phyloP scores from a whole-genome alignment of 768 basidiomycete genomes.

The Boletus pseudopeckii region DNA sequence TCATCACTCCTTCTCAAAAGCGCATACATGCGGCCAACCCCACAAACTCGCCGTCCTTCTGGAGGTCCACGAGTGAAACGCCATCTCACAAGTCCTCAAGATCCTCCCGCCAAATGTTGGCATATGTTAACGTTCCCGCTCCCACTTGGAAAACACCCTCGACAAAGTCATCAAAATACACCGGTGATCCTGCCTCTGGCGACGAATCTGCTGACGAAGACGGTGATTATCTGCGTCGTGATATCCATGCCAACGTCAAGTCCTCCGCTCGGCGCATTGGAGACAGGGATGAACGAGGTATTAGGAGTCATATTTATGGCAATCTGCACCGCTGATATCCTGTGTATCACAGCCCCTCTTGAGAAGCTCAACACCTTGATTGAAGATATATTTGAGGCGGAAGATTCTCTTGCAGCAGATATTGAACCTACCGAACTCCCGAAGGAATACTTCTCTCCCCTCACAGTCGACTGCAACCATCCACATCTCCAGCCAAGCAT shows the following conservation, averaged over 20 bases:
- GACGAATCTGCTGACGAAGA: conserved; percentile 50
- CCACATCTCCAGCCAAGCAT: conserved; percentile 58
- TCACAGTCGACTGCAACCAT: conserved; percentile 52
- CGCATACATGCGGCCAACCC: conserved; percentile 38
- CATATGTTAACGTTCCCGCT: conserved; percentile 33
- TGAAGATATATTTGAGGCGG: conserved; percentile 83
- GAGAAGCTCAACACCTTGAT: conserved; percentile 75
- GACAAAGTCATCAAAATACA: conserved; percentile 22
- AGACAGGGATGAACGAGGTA: conserved; percentile 76
- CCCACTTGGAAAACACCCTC: conserved; percentile 30
- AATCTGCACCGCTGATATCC: not conserved
- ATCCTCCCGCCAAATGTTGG: conserved; percentile 32
- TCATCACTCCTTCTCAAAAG: conserved; percentile 63
- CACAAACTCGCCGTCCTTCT: conserved; percentile 7
- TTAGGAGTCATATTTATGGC: not conserved
- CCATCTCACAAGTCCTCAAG: conserved; percentile 29
- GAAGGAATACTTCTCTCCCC: conserved; percentile 59
- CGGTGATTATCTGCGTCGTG: conserved; percentile 30
- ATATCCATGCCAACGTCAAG: conserved; percentile 35
- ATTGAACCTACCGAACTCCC: conserved; percentile 49
- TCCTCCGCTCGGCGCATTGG: conserved; percentile 61
- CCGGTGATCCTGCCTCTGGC: conserved; percentile 47
- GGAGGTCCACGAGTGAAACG: conserved; percentile 18
- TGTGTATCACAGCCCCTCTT: conserved; percentile 46
- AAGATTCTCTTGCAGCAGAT: conserved; percentile 66